These are phyloP conservation scores for Solanum aculeatissimum DNA, from an alignment of 305 asterid genomes.

Conservation along the genomic window DNA sequence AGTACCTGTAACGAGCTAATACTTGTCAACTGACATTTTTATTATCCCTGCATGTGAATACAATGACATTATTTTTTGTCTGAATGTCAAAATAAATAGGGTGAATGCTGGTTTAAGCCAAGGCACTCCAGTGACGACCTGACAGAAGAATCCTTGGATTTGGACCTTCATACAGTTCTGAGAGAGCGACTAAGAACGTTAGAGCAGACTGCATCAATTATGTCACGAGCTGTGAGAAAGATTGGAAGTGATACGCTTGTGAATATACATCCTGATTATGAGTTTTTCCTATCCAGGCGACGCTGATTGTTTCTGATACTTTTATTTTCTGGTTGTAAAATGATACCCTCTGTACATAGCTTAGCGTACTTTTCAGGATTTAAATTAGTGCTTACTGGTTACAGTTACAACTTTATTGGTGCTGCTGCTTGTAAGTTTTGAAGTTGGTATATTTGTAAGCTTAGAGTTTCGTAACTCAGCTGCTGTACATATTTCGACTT, in stretches of 20 bases:
- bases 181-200: slow-evolving; percentile 12
- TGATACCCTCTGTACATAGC: background rate
- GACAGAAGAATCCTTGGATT: background rate
- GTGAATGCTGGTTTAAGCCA: slow-evolving; percentile 23
- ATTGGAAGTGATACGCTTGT: background rate
- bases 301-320: background rate
- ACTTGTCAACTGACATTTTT: background rate
- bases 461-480: background rate
- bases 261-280: slow-evolving; percentile 20
- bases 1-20: background rate
- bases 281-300: slow-evolving; percentile 17
- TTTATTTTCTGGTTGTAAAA: background rate
- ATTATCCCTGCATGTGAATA: background rate
- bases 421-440: background rate
- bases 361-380: background rate
- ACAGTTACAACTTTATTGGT: background rate
- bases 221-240: slow-evolving; percentile 12
- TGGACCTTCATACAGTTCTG: background rate
- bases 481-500: background rate
- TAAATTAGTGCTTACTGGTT: background rate
- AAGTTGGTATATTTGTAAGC: background rate
- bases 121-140: background rate
- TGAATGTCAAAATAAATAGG: slow-evolving; percentile 7
- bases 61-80: background rate
- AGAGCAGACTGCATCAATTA: slow-evolving; percentile 11